A percentile compares a stretch with the other conserved stretches of the same genome.
Evolutionary conservation across 2,329 filamentous ascomycete species (phyloP).

Genomic region (Dissoconium aciculare): DNA sequence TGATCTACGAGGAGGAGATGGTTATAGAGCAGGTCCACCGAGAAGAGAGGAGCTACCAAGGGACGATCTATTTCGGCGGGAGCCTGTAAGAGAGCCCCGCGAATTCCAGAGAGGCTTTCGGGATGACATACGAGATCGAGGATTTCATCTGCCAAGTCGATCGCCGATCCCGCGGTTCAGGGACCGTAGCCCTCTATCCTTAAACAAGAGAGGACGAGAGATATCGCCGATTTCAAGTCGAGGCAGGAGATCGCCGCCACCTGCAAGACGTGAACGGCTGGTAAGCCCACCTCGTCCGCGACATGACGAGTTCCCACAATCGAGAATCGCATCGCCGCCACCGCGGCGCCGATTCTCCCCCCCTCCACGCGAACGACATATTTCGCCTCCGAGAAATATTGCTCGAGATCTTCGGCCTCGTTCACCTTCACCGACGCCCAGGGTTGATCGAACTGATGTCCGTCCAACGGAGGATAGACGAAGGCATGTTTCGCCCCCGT

Average conservation of each 20-base stretch:
- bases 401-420: constrained; percentile 32
- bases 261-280: constrained; percentile 27
- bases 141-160: constrained; percentile 15
- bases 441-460: constrained; percentile 35
- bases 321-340: constrained; percentile 20
- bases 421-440: constrained; percentile 40
- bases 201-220: constrained; percentile 32
- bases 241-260: constrained; percentile 29
- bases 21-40: constrained; percentile 21
- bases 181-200: constrained; percentile 30
- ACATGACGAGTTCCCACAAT: constrained; percentile 33
- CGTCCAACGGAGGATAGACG: constrained; percentile 35
- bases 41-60: constrained; percentile 23
- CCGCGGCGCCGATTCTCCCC: constrained; percentile 30
- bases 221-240: constrained; percentile 34
- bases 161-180: constrained; percentile 28
- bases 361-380: constrained; percentile 24
- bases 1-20: constrained; percentile 20
- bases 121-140: constrained; percentile 17
- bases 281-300: constrained; percentile 27
- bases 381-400: constrained; percentile 19
- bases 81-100: constrained; percentile 19
- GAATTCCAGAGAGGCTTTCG: constrained; percentile 18
- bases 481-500: constrained; percentile 40
- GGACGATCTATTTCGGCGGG: constrained; percentile 24